phyloP scores from a whole-genome alignment of 495 filamentous ascomycete genomes.

The Letharia columbiana region DNA sequence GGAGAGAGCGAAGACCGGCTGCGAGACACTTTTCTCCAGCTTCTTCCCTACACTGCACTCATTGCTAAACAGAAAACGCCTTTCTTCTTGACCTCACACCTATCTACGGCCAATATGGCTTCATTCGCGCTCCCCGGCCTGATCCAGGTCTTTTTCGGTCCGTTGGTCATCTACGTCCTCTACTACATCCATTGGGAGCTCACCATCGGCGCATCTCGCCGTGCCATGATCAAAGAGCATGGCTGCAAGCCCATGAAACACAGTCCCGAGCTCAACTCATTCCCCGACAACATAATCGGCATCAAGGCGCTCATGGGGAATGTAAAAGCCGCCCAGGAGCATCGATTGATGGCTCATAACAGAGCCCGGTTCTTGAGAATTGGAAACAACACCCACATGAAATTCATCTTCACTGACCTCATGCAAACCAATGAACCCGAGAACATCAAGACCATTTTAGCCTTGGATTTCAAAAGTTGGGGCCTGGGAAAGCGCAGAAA shows the following conservation, averaged over 20 bases:
- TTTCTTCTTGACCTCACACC: background rate
- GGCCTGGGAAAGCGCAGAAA: slow-evolving; percentile 37
- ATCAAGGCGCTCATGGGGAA: slow-evolving; percentile 6
- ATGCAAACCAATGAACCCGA: slow-evolving; percentile 64
- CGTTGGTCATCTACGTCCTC: slow-evolving; percentile 5
- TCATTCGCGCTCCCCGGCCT: background rate
- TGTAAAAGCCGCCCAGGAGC: slow-evolving; percentile 2
- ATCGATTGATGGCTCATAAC: slow-evolving; percentile 6
- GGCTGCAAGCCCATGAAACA: slow-evolving; percentile 21
- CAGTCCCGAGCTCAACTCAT: slow-evolving; percentile 15
- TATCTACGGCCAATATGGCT: slow-evolving; percentile 6
- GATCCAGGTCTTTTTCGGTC: background rate
- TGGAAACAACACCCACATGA: slow-evolving; percentile 28
- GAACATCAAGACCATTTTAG: slow-evolving; percentile 79
- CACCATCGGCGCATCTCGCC: slow-evolving; percentile 19
- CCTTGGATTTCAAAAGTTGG: slow-evolving; percentile 70
- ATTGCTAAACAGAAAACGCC: background rate
- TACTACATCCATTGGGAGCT: slow-evolving; percentile 21
- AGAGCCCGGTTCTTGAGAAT: slow-evolving; percentile 3
- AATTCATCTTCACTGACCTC: slow-evolving; percentile 28
- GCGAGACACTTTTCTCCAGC: background rate
- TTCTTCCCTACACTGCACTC: background rate
- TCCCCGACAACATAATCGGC: slow-evolving; percentile 14
- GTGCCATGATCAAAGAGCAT: slow-evolving; percentile 20
- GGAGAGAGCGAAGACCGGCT: background rate